Percentiles rank a stretch among this genome's conserved stretches.
Evolutionary conservation across 176 grass and related monocot genomes (phyloP).

Genomic region (Aegilops speltoides): DNA sequence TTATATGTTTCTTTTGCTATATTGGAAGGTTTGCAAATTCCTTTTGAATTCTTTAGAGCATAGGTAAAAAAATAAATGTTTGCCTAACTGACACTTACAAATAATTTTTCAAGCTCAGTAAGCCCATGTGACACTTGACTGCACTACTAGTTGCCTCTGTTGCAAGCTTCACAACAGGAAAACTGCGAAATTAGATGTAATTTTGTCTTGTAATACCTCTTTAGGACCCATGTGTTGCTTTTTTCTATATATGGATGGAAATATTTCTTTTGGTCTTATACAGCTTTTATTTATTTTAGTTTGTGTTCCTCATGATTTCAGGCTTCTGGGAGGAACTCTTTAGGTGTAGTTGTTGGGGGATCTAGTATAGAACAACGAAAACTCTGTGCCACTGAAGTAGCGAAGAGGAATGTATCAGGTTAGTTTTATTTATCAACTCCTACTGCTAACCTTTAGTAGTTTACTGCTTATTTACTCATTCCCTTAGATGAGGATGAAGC

Average conservation of each 20-base stretch:
- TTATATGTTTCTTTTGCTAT: not conserved
- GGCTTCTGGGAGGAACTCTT: slow-evolving; percentile 61
- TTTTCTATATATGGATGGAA: not conserved
- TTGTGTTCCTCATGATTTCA: slow-evolving; percentile 28
- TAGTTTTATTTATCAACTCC: not conserved
- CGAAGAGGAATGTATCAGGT: slow-evolving; percentile 88
- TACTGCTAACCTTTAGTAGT: slow-evolving; percentile 1
- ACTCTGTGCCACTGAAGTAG: slow-evolving; percentile 79
- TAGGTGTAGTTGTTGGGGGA: slow-evolving; percentile 86
- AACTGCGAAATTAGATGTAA: not conserved
- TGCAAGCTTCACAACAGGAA: slow-evolving; percentile 13
- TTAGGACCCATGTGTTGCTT: not conserved
- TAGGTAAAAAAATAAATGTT: not conserved
- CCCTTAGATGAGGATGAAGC: not conserved
- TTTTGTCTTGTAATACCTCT: not conserved
- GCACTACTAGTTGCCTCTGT: not conserved
- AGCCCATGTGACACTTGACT: not conserved
- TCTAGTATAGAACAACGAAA: slow-evolving; percentile 69
- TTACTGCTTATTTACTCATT: not conserved
- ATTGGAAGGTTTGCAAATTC: not conserved
- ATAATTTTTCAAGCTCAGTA: slow-evolving; percentile 5
- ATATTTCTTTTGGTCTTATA: not conserved
- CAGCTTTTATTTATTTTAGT: not conserved
- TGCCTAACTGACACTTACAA: not conserved
- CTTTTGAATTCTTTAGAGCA: not conserved